Evolutionary conservation across 2,329 filamentous ascomycete genomes (phyloP), one percentile per base, ranked within the genome.

Genomic region (Nemania serpens): DNA sequence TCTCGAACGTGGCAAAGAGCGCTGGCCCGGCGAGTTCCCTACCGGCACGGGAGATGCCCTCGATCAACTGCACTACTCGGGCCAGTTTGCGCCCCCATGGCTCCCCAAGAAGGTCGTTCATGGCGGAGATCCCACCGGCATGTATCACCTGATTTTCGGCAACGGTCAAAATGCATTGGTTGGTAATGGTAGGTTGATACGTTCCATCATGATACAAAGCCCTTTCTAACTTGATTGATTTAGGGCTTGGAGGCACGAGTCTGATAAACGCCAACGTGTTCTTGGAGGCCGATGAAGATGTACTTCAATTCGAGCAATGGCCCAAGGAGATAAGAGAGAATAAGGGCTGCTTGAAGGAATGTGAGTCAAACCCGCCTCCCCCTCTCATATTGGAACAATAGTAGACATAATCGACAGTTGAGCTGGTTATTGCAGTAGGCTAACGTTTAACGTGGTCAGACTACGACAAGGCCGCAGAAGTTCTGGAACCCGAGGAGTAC

Each of bases 251-350:
- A 11, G 87, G 87, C 10, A 88, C 86, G 1, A 88, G 85, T 70
- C 71, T 90, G 29, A 80, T 90, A 42, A 90, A 90, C 63, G 86
- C 87, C 10, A 89, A 89, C 68, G 83, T 90, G 1, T 90, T 88
- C 66, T 75, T 89, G 15, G 79, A 84, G 65, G 82, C 85, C 2
- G 85, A 88, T 57, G 71, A 81, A 13, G 76, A 78, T 3, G 84
- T 84, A 0, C 72, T 90, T 58, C 70, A 73, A 1, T 77, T 85
- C 73, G 76, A 79, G 2, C 74, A 78, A 9, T 90, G 87, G 87
- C 87, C 88, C 0, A 68, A 78, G 10, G 82, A 88, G 69, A 81
- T 89, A 15, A 73, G 82, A 37, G 65, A 81, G 1, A 67, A 78
- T 20, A 74, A 74, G 1, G 69, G 73, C 0, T 73, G 71, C 7